Percentiles rank a stretch among this genome's conserved stretches.
These are phyloP conservation scores for Picea sitchensis DNA, from an alignment of 75 land plant genomes.

Conservation along the genomic window DNA sequence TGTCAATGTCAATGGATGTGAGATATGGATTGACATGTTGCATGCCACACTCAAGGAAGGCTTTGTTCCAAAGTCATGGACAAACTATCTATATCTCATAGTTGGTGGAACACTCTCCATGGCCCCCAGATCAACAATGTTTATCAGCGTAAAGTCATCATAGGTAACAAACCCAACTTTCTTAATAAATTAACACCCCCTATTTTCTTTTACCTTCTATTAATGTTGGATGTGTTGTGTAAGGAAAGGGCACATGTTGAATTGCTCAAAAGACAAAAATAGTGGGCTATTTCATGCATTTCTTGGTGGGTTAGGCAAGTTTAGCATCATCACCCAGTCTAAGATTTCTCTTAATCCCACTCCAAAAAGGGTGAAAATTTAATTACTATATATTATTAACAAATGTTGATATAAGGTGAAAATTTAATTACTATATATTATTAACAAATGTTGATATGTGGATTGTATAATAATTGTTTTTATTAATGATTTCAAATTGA, in stretches of 20 bases:
- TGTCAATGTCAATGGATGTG: conserved; percentile 63
- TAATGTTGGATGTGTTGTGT: neutral
- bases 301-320: conserved; percentile 54
- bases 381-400: too few species aligned
- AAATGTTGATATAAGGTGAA: too few species aligned
- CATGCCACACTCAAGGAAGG: conserved; percentile 28
- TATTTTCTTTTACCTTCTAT: too few species aligned
- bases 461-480: too few species aligned
- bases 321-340: conserved; percentile 50
- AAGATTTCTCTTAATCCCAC: conserved; percentile 38
- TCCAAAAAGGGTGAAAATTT: conserved; percentile 28
- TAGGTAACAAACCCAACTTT: conserved; percentile 14
- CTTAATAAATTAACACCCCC: too few species aligned
- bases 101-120: conserved; percentile 53
- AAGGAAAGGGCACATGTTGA: conserved; percentile 48
- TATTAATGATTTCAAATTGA: too few species aligned
- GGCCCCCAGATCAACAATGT: conserved; percentile 52
- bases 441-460: too few species aligned
- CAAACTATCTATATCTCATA: conserved; percentile 38
- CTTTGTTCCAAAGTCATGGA: conserved; percentile 49
- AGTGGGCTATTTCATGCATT: conserved; percentile 40
- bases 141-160: conserved; percentile 35
- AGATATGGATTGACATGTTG: conserved; percentile 79
- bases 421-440: too few species aligned
- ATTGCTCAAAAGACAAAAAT: conserved; percentile 27